Conservation (phyloP, 495 filamentous ascomycete genomes). For the Podospora didyma region DNA sequence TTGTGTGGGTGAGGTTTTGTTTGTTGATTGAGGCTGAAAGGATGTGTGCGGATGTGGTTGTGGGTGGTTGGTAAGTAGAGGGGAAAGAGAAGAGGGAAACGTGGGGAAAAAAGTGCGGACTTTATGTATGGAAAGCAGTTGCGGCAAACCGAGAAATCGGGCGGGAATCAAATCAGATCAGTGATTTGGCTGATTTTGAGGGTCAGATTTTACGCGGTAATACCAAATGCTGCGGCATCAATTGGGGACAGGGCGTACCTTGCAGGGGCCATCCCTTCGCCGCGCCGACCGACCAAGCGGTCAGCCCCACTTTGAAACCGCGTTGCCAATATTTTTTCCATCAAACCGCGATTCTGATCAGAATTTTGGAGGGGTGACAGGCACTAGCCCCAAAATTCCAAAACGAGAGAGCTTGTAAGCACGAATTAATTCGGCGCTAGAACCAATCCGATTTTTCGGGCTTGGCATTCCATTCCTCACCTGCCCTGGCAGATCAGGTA, state of each 20-base stretch:
- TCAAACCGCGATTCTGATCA: background rate
- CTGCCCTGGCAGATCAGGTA: background rate
- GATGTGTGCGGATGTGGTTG: constrained; percentile 6
- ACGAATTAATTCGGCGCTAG: too few relatives aligned
- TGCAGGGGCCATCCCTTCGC: constrained; percentile 1
- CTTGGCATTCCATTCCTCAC: background rate
- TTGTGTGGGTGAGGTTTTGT: constrained; percentile 1
- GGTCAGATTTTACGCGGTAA: too few relatives aligned
- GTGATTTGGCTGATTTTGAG: constrained; percentile 26
- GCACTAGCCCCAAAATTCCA: too few relatives aligned
- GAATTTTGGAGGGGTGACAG: too few relatives aligned
- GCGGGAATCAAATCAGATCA: constrained; percentile 42
- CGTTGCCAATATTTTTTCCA: background rate
- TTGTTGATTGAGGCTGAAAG: constrained; percentile 23
- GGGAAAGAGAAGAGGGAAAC: constrained; percentile 32
- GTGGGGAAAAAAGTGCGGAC: constrained; percentile 44
- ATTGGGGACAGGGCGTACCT: constrained; percentile 2
- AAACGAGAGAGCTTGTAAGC: too few relatives aligned
- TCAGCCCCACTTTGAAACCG: constrained; percentile 12
- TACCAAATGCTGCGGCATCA: too few relatives aligned
- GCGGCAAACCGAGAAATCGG: constrained; percentile 22
- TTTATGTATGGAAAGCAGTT: constrained; percentile 39
- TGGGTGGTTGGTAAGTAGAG: constrained; percentile 15
- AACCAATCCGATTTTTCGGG: too few relatives aligned
- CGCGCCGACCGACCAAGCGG: background rate